Base-by-base conservation (phyloP, 306 rosid species). In the cucumber (Cucumis sativus) region DNA sequence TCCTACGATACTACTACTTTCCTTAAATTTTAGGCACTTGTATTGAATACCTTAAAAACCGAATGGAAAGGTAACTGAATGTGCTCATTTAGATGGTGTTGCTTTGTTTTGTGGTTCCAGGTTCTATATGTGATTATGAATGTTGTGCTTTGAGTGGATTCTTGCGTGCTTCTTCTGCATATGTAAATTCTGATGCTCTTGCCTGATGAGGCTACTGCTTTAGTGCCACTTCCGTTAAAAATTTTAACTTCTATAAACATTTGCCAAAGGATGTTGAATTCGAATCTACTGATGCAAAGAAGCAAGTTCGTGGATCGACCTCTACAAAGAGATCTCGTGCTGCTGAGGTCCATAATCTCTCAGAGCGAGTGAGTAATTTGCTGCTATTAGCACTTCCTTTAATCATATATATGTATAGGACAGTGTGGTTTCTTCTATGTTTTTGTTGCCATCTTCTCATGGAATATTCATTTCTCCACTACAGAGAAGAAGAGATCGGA, bases 401-500 rank as follows among this genome's bases (percentile, higher is more conserved):
- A 21, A 16, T 56, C 57, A 12, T 33, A 33, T 33, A 33, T 49
- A 52, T 52, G 6, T 52, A 16, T 2, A 45, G 4, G 35, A 43
- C 6, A 20, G 20, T 43, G 6, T 47, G 4, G 21, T 33, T 41
- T 74, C 59, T 77, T 28, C 56, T 8, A 51, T 71, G 54, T 78
- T 28, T 40, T 78, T 56, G 21, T 64, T 66, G 40, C 51, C 75
- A 54, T 70, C 61, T 55, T 59, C 62, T 58, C 62, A 23, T 49
- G 78, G 51, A 79, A 57, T 61, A 16, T 78, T 72, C 28, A 30
- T 80, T 66, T 28, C 37, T 57, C 10, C 33, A 28, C 15, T 85
- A 78, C 90, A 93, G 97, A 90, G 79, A 81, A 97, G 97, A 66
- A 89, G 98, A 47, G 98, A 93, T 82, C 88, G 97, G 81, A 91